Evolutionary conservation across 2,329 filamentous ascomycete species (phyloP).

Genomic region (Claviceps cyperi): DNA sequence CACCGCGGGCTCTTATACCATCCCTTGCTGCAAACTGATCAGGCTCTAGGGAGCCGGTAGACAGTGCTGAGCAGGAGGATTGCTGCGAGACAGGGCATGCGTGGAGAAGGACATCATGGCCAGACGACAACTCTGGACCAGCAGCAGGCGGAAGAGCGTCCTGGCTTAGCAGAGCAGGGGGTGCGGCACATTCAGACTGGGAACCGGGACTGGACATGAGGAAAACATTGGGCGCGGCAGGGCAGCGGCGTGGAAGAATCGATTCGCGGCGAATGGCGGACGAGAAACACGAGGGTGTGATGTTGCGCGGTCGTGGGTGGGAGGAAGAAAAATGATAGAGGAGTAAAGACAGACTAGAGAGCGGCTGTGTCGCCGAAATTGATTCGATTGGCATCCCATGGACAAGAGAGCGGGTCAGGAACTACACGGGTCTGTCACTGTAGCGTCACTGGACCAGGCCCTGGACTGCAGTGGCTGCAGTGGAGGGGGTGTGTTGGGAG

Average conservation of each 20-base stretch:
- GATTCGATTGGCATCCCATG: not conserved
- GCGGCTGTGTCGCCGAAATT: conserved; percentile 3
- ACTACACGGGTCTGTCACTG: conserved; percentile 1
- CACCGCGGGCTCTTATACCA: conserved; percentile 32
- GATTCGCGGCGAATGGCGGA: conserved; percentile 11
- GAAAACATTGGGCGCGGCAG: conserved; percentile 35
- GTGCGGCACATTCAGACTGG: conserved; percentile 41
- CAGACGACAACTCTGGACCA: conserved; percentile 7
- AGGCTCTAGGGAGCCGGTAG: conserved; percentile 2
- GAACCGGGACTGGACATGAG: conserved; percentile 41
- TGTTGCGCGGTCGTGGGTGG: conserved; percentile 9
- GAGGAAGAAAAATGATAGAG: conserved; percentile 6
- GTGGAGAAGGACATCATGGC: conserved; percentile 5
- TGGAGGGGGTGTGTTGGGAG: not conserved
- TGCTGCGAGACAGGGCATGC: not conserved
- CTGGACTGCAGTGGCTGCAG: not conserved
- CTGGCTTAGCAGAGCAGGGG: conserved; percentile 28
- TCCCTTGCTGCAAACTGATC: conserved; percentile 2
- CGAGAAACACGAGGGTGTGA: conserved; percentile 6
- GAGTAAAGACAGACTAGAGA: conserved; percentile 1
- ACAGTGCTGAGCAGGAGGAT: not conserved
- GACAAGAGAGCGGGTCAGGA: not conserved
- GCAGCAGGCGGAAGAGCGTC: conserved; percentile 1
- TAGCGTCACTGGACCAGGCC: conserved; percentile 1
- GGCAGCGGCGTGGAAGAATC: conserved; percentile 11